Evolutionary conservation across 2,329 filamentous ascomycete genomes (phyloP).

Genomic region (Sphaerulina musiva): DNA sequence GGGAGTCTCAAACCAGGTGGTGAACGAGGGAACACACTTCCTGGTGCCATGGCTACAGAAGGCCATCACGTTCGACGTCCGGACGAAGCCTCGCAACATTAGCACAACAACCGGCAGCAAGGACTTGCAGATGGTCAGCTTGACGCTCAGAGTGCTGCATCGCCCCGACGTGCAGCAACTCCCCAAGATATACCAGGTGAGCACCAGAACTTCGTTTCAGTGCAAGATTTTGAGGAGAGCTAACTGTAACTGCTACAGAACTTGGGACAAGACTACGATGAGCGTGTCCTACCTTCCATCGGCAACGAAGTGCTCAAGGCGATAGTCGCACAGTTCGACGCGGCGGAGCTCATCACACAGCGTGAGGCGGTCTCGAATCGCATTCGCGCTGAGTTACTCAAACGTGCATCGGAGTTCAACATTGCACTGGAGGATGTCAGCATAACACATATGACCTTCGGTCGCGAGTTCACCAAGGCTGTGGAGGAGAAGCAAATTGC

Average conservation of each 20-base stretch:
- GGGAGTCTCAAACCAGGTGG: slow-evolving; percentile 86
- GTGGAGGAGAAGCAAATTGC: slow-evolving; percentile 99
- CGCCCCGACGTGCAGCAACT: slow-evolving; percentile 85
- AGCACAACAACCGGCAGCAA: slow-evolving; percentile 96
- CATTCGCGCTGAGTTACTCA: slow-evolving; percentile 85
- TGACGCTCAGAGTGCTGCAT: slow-evolving; percentile 92
- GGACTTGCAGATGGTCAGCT: slow-evolving; percentile 98
- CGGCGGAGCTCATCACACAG: slow-evolving; percentile 77
- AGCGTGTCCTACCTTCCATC: slow-evolving; percentile 50
- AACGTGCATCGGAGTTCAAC: slow-evolving; percentile 94
- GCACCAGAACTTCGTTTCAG: slow-evolving; percentile 22
- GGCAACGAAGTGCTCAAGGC: slow-evolving; percentile 52
- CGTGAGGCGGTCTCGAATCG: slow-evolving; percentile 93
- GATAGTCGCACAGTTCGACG: slow-evolving; percentile 50
- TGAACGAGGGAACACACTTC: slow-evolving; percentile 97
- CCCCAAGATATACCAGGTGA: slow-evolving; percentile 97
- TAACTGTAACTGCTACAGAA: slow-evolving; percentile 53
- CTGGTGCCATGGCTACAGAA: slow-evolving; percentile 92
- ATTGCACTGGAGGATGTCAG: slow-evolving; percentile 97
- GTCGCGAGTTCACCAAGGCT: slow-evolving; percentile 95
- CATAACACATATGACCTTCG: slow-evolving; percentile 99
- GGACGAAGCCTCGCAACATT: slow-evolving; percentile 95
- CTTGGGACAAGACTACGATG: slow-evolving; percentile 96
- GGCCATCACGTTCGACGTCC: slow-evolving; percentile 91
- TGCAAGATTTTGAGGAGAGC: background rate